Conservation (phyloP, 2,329 filamentous ascomycete species). For the Fusarium sp. region DNA sequence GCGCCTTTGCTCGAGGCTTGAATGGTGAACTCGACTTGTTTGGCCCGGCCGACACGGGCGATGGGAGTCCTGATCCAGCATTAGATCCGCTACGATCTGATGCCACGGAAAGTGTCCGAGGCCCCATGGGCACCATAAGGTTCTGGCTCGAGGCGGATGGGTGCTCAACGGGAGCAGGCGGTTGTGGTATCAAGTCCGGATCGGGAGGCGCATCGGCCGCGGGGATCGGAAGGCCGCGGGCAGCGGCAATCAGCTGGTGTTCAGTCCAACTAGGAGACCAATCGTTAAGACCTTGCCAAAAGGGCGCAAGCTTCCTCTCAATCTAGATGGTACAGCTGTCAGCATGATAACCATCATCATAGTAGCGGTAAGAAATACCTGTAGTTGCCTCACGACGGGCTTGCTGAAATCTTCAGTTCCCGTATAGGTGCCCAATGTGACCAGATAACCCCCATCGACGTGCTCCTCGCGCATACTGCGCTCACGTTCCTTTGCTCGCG, state of each 20-base stretch:
- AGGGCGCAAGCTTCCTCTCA: constrained; percentile 90
- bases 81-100: constrained; percentile 76
- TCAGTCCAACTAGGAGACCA: constrained; percentile 92
- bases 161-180: constrained; percentile 56
- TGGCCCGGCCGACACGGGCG: constrained; percentile 52
- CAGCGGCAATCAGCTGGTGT: constrained; percentile 92
- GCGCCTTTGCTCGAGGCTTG: constrained; percentile 86
- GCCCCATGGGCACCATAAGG: constrained; percentile 81
- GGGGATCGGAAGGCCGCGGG: constrained; percentile 84
- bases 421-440: constrained; percentile 93
- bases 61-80: constrained; percentile 65
- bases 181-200: constrained; percentile 67
- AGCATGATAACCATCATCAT: constrained; percentile 8
- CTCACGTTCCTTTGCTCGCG: constrained; percentile 85
- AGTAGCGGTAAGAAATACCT: constrained; percentile 66
- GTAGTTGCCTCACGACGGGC: constrained; percentile 84
- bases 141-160: constrained; percentile 64
- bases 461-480: constrained; percentile 91
- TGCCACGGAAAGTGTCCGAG: constrained; percentile 80
- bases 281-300: constrained; percentile 94
- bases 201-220: constrained; percentile 84
- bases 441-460: constrained; percentile 93
- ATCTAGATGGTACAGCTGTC: constrained; percentile 68
- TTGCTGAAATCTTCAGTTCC: constrained; percentile 96
- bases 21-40: constrained; percentile 68